Base-by-base conservation (phyloP, 192 early-diverging fungal species). In the Rhizophagus clarus region DNA sequence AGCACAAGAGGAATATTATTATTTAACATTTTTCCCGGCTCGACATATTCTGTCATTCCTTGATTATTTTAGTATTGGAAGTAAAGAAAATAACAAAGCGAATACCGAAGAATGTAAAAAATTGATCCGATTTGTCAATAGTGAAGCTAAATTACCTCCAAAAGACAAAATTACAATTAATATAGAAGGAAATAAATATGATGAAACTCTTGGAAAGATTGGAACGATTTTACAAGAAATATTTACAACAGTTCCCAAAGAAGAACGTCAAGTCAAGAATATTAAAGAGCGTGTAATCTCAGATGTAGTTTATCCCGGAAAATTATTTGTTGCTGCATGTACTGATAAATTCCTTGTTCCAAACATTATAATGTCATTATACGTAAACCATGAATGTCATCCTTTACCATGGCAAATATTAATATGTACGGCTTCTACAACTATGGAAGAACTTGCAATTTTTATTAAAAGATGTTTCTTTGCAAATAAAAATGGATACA, bases 271-370 rank as follows among this genome's bases (percentile, higher is more conserved):
- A 20, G 32, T 61, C 40, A 71, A 32, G 1, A 32, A 31, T 11
- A 42, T 15, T 22, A 11, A 28, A 20, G 72, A 42, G 22, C 69
- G 26, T 4, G 49, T 81, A 20, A 34, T 64, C 5, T 77, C 80
- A n/a, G 80, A 81, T 47, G 45, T 76, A 5, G 80, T 76, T 15
- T 26, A 37, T n/a, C 28, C 11, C 22, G 73, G 80, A 61, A 32
- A 81, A 60, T 76, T 81, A 24, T 81, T 81, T 67, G 74, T 81
- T 32, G 80, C 80, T 14, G 80, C 74, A 3, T 81, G 80, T 42
- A 73, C 47, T 51, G 74, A 81, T 60, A 68, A 81, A 67, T 45
- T 24, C 7, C 72, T 32, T 34, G 45, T 81, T n/a, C 72, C 72
- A 67, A 81, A 81, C 63, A 74, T 74, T 20, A 66, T 81, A 2